Base-by-base conservation (phyloP, 768 basidiomycete species). In the Naematelia aurantialba region DNA sequence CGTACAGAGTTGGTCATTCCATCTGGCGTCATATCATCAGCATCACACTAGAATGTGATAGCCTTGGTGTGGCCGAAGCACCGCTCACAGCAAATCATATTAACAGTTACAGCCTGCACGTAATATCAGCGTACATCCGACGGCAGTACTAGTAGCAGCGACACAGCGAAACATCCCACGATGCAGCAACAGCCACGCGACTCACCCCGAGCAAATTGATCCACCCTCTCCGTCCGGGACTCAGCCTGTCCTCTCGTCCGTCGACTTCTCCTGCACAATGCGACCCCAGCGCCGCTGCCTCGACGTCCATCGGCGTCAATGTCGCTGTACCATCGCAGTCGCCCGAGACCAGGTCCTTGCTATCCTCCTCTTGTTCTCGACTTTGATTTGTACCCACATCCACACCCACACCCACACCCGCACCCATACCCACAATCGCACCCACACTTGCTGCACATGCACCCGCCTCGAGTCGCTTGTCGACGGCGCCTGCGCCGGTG, bases 1-100 rank as follows among this genome's bases (percentile, higher is more conserved):
- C 63, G 39, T 30, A 65, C 63, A 13, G 67, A 65, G 50, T 65
- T 68, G 11, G 67, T 68, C 67, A 68, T 68, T n/a, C 67, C 67
- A 50, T 68, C 67, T 68, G 26, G 3, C 5, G 21, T 24, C 11
- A 27, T 4, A 50, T 25, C 52, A 48, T 39, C 49, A 44, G 13
- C n/a, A 19, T 45, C 11, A 14, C 19, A 22, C 13, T 47, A 8
- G n/a, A 1, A 14, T 14, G n/a, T 22, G n/a, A 21, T 17, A 39
- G 8, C 34, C 17, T 8, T 17, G 17, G 34, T 39, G 17, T 39
- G 17, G 34, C 34, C 22, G 22, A 50, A 21, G 19, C 1, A 27
- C 47, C 22, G 26, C 65, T 66, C 34, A 66, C 65, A 66, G 47
- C 65, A 66, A 30, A 66, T 62, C 25, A 50, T 26, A 29, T 64